phyloP scores from a whole-genome alignment of 768 basidiomycete species.

The Auricularia cornea region DNA sequence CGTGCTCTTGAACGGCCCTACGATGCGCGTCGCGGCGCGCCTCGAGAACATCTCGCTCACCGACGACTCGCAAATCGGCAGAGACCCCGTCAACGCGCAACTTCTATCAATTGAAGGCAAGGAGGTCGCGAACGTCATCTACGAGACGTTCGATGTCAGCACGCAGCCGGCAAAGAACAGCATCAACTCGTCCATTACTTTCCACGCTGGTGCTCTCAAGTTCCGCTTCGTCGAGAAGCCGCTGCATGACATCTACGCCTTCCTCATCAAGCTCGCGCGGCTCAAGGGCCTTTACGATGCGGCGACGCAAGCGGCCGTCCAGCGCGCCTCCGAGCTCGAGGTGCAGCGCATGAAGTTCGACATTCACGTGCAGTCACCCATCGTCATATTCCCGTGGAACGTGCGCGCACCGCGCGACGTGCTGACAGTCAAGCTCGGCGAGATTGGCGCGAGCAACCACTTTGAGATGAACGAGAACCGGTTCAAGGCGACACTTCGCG shows the following conservation, averaged over 20 bases:
- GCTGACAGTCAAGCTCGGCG: constrained; percentile 77
- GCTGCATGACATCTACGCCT: constrained; percentile 81
- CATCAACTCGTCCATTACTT: constrained; percentile 71
- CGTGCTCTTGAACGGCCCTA: constrained; percentile 60
- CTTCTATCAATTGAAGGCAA: constrained; percentile 90
- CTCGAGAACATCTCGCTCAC: constrained; percentile 76
- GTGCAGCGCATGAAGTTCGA: constrained; percentile 75
- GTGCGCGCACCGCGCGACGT: constrained; percentile 52
- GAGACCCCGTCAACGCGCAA: constrained; percentile 65
- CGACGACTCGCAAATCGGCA: constrained; percentile 54
- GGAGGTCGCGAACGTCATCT: constrained; percentile 88
- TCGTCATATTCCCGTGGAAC: constrained; percentile 77
- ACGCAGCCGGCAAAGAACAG: constrained; percentile 60
- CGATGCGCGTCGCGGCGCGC: constrained; percentile 69
- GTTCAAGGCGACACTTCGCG: constrained; percentile 66
- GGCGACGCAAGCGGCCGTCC: constrained; percentile 86
- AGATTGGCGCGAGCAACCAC: constrained; percentile 74
- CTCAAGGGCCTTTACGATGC: constrained; percentile 94
- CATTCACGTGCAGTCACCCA: constrained; percentile 84
- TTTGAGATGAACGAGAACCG: constrained; percentile 51
- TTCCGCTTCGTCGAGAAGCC: constrained; percentile 84
- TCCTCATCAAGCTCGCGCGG: constrained; percentile 74
- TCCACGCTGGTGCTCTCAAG: constrained; percentile 84
- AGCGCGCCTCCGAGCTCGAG: constrained; percentile 87
- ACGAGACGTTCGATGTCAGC: constrained; percentile 79